Evolutionary conservation across 768 basidiomycete species (phyloP).

Genomic region (Trametes meyenii): DNA sequence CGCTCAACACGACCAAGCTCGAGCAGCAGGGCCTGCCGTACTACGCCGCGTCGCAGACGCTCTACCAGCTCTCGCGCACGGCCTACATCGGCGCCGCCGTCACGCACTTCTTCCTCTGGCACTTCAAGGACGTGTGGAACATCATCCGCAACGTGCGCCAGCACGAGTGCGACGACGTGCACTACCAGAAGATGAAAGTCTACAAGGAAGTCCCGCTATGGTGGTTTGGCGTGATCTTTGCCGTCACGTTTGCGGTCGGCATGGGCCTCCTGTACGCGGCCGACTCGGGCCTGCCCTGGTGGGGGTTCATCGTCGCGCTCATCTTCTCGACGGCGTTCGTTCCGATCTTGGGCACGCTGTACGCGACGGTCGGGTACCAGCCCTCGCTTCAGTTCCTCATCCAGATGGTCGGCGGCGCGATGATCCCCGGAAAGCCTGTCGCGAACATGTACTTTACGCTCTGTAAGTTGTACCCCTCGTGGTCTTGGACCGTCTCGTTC

Average conservation of each 20-base stretch:
- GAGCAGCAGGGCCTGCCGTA: slow-evolving; percentile 49
- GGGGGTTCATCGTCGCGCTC: slow-evolving; percentile 49
- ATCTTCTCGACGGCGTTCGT: slow-evolving; percentile 52
- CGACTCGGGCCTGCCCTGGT: slow-evolving; percentile 58
- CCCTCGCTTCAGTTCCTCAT: slow-evolving; percentile 40
- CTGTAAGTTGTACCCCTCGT: slow-evolving; percentile 1
- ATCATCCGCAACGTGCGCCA: slow-evolving; percentile 27
- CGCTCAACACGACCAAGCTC: slow-evolving; percentile 52
- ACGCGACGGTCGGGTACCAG: slow-evolving; percentile 46
- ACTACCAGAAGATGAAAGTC: slow-evolving; percentile 58
- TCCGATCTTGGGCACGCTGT: slow-evolving; percentile 56
- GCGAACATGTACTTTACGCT: slow-evolving; percentile 47
- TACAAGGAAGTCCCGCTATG: slow-evolving; percentile 47
- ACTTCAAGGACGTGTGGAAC: slow-evolving; percentile 21
- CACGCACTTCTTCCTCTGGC: slow-evolving; percentile 40
- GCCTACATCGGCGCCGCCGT: slow-evolving; percentile 49
- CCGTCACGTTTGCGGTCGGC: slow-evolving; percentile 48
- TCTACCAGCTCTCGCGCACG: slow-evolving; percentile 34
- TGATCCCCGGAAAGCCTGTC: slow-evolving; percentile 51
- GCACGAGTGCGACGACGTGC: slow-evolving; percentile 46
- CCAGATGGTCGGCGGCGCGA: slow-evolving; percentile 53
- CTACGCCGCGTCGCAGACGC: slow-evolving; percentile 49
- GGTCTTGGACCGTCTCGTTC: background rate
- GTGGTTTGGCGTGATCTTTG: slow-evolving; percentile 50
- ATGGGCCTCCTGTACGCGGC: slow-evolving; percentile 56